phyloP scores from a whole-genome alignment of 2,329 filamentous ascomycete genomes.

The Diaporthe sp. region DNA sequence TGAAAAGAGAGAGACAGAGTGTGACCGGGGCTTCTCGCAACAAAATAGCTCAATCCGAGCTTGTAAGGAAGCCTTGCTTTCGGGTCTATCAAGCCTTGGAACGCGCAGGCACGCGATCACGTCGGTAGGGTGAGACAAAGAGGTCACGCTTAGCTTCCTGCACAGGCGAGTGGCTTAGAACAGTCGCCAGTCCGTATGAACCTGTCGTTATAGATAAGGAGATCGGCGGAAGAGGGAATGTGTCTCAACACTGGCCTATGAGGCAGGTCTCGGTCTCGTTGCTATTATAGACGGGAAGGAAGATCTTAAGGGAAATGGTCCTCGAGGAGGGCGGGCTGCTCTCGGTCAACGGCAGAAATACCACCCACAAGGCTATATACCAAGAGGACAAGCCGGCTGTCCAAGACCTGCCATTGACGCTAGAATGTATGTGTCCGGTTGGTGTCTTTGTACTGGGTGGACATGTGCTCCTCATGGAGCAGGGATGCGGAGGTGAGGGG shows the following conservation, averaged over 20 bases:
- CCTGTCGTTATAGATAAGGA: slow-evolving; percentile 25
- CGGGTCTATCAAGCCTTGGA: slow-evolving; percentile 25
- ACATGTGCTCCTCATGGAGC: slow-evolving; percentile 19
- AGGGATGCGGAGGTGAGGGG: slow-evolving; percentile 26
- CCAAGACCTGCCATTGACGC: slow-evolving; percentile 9
- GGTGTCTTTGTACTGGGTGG: slow-evolving; percentile 13
- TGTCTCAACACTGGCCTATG: slow-evolving; percentile 13
- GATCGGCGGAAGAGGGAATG: neutral
- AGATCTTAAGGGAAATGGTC: neutral
- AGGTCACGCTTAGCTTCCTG: slow-evolving; percentile 29
- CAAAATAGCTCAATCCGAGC: slow-evolving; percentile 18
- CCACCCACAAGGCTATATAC: slow-evolving; percentile 22
- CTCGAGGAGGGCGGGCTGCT: neutral
- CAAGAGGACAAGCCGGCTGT: slow-evolving; percentile 5
- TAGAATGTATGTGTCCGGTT: slow-evolving; percentile 3
- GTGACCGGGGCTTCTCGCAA: slow-evolving; percentile 7
- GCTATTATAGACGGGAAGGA: neutral
- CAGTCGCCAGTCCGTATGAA: slow-evolving; percentile 14
- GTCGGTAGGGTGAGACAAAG: slow-evolving; percentile 27
- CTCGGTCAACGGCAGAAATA: slow-evolving; percentile 12
- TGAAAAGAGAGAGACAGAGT: neutral
- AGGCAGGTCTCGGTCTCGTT: slow-evolving; percentile 5
- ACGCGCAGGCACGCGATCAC: slow-evolving; percentile 35
- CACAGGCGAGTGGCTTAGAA: slow-evolving; percentile 4
- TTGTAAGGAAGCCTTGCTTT: slow-evolving; percentile 22